Evolutionary conservation across 768 basidiomycete genomes (phyloP), one percentile per base, ranked within the genome.

Genomic region (Strobilomyces dryophilus): DNA sequence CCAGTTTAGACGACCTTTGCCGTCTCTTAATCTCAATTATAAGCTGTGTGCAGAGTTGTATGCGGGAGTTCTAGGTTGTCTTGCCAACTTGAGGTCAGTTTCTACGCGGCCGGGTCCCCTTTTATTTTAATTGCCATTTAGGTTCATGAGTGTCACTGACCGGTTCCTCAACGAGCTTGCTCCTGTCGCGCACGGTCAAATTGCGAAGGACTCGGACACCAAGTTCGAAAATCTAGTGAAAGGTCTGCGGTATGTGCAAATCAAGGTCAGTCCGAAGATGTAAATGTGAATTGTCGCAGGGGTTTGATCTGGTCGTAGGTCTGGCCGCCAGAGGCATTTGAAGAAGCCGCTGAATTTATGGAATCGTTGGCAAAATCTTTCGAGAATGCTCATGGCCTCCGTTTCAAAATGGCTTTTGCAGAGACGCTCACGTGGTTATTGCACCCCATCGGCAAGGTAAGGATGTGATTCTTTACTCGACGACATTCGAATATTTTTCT

Each of bases 61-160:
- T 67, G 87, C 92, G 3, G 82, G 82, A 18, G 74, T 97, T n/a
- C 72, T 97, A 5, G 94, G 92, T 3, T 83, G 89, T 60, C 73
- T 95, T 50, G 87, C 92, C 1, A 85, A 82, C 60, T 75, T 90
- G 54, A 79, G 92, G 91, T 92, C 57, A 31, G 85, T 68, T 29
- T 32, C 44, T 12, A 8, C 8, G 1, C 36, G 1, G 18, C 18
- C 42, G 47, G n/a, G 4, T 20, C 2, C 37, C 18, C 11, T 17
- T 43, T 47, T 24, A 45, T 32, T 43, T 43, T 20, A 24, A 53
- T 40, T 8, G 34, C 21, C 43, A 37, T 17, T 8, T 52, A 92
- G 93, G 48, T 98, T 98, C 61, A 76, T 88, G 59, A 94, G 86
- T 53, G 90, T 98, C n/a, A 92, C 91, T 4, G 93, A 97, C 70